Percentiles rank a stretch among this genome's conserved stretches.
Conservation (phyloP, 371 early-diverging fungal genomes). For the Mortierella sp. region DNA sequence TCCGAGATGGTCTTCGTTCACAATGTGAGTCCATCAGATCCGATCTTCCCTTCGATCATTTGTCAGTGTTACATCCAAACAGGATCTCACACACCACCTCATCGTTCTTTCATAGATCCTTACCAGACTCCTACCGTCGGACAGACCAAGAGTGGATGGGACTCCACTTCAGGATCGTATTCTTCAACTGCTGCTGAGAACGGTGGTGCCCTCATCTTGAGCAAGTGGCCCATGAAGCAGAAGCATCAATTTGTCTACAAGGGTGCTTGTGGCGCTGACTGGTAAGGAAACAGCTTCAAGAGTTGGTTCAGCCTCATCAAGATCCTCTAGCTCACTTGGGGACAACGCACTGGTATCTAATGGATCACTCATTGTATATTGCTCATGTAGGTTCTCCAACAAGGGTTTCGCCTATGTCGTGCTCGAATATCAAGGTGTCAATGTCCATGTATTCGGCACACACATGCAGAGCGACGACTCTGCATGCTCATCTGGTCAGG, state of each 20-base stretch:
- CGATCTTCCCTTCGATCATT: background rate
- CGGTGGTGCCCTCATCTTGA: slow-evolving; percentile 40
- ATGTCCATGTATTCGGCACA: slow-evolving; percentile 44
- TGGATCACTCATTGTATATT: too few species aligned
- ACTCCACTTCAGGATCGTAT: slow-evolving; percentile 45
- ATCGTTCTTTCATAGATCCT: slow-evolving; percentile 25
- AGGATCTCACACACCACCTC: background rate
- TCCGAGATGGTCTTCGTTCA: slow-evolving; percentile 22
- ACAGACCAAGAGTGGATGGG: slow-evolving; percentile 44
- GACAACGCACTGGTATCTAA: too few species aligned
- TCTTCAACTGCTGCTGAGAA: slow-evolving; percentile 25
- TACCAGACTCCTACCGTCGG: slow-evolving; percentile 42
- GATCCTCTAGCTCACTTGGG: too few species aligned
- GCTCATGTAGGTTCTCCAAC: slow-evolving; percentile 32
- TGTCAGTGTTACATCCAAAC: too few species aligned
- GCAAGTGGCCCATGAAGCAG: slow-evolving; percentile 50
- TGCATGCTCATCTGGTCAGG: slow-evolving; percentile 21
- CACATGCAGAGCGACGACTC: slow-evolving; percentile 41
- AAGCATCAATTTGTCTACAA: slow-evolving; percentile 40
- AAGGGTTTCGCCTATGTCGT: slow-evolving; percentile 48
- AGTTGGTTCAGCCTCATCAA: too few species aligned
- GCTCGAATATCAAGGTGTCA: slow-evolving; percentile 30
- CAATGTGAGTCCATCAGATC: slow-evolving; percentile 29
- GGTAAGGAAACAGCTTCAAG: slow-evolving; percentile 15
- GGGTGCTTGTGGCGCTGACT: slow-evolving; percentile 43